Evolutionary conservation across 2,329 filamentous ascomycete species (phyloP).

Genomic region (Penicillium fuscoglaucum): DNA sequence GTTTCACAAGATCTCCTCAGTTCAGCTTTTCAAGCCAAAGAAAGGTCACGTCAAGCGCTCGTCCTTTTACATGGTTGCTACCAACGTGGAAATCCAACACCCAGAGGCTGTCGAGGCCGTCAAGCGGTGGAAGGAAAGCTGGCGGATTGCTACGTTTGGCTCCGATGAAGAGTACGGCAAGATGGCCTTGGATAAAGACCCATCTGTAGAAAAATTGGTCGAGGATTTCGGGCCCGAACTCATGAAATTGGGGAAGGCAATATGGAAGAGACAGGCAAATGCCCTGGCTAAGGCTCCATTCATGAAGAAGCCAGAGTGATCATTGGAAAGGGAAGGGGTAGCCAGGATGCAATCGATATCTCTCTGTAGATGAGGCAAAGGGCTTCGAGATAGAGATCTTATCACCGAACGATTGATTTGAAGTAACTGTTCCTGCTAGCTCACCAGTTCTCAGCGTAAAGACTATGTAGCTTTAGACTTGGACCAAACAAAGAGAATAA

Average conservation of each 20-base stretch:
- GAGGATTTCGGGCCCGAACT: constrained; percentile 40
- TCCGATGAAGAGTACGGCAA: constrained; percentile 11
- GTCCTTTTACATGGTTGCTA: constrained; percentile 57
- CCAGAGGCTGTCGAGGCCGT: constrained; percentile 40
- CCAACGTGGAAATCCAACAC: constrained; percentile 38
- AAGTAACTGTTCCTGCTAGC: background rate
- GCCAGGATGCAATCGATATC: background rate
- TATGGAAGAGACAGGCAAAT: constrained; percentile 33
- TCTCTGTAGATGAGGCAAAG: background rate
- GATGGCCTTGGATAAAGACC: constrained; percentile 2
- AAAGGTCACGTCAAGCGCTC: constrained; percentile 45
- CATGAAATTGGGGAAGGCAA: constrained; percentile 28
- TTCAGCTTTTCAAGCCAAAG: constrained; percentile 50
- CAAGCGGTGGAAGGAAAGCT: constrained; percentile 30
- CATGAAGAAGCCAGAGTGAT: background rate
- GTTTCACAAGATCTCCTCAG: constrained; percentile 46
- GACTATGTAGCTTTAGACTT: too few relatives aligned
- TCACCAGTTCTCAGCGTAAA: background rate
- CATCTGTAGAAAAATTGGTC: constrained; percentile 31
- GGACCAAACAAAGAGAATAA: background rate
- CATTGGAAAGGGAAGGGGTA: background rate
- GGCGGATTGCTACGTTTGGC: constrained; percentile 41
- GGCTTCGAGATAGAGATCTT: background rate
- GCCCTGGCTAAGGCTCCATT: background rate
- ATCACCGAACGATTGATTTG: background rate